Conservation (phyloP, 768 basidiomycete genomes). For the Lentinus tigrinus region DNA sequence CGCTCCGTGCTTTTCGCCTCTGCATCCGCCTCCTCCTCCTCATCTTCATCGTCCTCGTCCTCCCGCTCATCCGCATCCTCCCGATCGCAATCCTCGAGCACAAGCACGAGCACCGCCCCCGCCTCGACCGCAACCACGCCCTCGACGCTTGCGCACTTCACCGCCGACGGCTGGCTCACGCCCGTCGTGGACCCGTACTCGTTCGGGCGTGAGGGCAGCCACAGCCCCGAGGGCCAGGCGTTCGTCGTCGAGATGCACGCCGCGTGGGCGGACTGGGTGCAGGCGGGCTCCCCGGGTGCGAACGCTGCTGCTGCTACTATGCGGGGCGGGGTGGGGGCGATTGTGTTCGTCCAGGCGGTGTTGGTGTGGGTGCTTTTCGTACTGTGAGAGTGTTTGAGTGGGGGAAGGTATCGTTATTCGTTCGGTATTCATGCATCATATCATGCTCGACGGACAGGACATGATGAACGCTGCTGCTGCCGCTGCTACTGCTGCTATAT, state of each 20-base stretch:
- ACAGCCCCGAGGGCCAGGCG: conserved; percentile 76
- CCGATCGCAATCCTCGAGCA: neutral
- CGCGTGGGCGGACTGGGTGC: conserved; percentile 75
- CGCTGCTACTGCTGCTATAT: too few relatives aligned
- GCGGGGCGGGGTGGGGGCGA: too few relatives aligned
- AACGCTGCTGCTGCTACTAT: conserved; percentile 43
- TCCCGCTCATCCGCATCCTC: too few relatives aligned
- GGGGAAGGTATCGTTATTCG: too few relatives aligned
- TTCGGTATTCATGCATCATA: too few relatives aligned
- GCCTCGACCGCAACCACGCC: neutral
- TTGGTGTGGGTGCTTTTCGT: too few relatives aligned
- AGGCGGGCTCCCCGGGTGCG: conserved; percentile 50
- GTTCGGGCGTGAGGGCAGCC: conserved; percentile 43
- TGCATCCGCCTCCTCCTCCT: neutral
- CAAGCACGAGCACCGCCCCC: conserved; percentile 3
- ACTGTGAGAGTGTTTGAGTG: too few relatives aligned
- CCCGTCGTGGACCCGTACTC: conserved; percentile 76
- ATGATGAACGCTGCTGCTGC: too few relatives aligned
- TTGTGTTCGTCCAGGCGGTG: too few relatives aligned
- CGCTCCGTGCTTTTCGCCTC: conserved; percentile 39
- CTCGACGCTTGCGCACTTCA: conserved; percentile 44
- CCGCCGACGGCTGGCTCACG: conserved; percentile 60
- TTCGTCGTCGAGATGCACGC: conserved; percentile 77
- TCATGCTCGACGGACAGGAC: too few relatives aligned
- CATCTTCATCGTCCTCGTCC: conserved; percentile 1